Conservation (phyloP, 2,329 filamentous ascomycete genomes). For the Alternaria hordeiaustralica region DNA sequence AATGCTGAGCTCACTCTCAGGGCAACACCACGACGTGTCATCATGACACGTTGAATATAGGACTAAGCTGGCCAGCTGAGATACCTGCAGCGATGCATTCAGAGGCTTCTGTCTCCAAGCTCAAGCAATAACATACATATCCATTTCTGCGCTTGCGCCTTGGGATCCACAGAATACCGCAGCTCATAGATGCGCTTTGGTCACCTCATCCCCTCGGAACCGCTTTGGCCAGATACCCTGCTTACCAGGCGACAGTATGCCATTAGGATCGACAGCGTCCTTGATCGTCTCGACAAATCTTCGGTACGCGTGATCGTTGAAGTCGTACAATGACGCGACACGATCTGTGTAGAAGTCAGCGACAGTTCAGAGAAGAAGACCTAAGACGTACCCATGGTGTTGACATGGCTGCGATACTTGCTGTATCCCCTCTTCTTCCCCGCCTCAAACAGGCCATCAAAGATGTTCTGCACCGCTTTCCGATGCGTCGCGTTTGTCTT, state of each 20-base stretch:
- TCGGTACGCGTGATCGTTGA: conserved; percentile 41
- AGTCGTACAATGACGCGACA: conserved; percentile 40
- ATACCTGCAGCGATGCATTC: neutral
- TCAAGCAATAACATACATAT: neutral
- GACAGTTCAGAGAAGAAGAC: neutral
- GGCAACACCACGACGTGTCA: neutral
- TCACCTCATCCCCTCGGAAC: conserved; percentile 27
- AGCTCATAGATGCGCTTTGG: conserved; percentile 32
- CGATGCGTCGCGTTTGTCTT: conserved; percentile 52
- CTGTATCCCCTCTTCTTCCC: conserved; percentile 39
- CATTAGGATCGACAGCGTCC: conserved; percentile 41
- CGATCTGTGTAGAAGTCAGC: conserved; percentile 24
- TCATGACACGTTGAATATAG: neutral
- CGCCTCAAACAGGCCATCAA: conserved; percentile 35
- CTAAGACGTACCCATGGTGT: conserved; percentile 35
- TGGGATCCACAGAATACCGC: no score
- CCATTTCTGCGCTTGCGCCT: neutral
- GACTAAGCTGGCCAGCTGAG: neutral
- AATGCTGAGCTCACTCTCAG: neutral
- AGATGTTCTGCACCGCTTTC: conserved; percentile 41
- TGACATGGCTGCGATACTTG: conserved; percentile 41
- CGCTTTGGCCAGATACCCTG: conserved; percentile 42
- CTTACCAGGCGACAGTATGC: conserved; percentile 41
- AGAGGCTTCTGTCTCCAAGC: neutral
- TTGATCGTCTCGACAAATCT: conserved; percentile 43